Base-by-base conservation (phyloP, 2,329 filamentous ascomycete genomes). In the Samsoniella hepiali region DNA sequence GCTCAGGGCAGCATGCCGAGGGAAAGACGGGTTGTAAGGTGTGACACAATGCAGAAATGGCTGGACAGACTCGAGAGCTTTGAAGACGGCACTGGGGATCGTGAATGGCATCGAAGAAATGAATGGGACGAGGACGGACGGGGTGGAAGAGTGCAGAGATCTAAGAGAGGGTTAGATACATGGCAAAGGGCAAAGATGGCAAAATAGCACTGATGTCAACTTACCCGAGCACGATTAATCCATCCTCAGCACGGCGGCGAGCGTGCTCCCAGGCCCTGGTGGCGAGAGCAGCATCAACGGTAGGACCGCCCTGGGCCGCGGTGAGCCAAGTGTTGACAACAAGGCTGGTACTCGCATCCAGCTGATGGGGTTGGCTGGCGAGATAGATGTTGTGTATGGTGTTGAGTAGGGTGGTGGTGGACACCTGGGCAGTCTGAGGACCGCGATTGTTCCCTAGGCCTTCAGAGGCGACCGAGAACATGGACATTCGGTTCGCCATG, bases 251-350 rank as follows among this genome's bases (percentile, higher is more conserved):
- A 79, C 95, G 87, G 66, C 95, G 88, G 69, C 94, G 86, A 63
- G 95, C 94, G 81, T 99, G 95, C 78, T 99, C 95, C 94, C 95
- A 99, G 3, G 93, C 93, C 73, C 91, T 87, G 59, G 86, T 82
- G 17, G 91, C 91, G 58, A 99, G 78, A 29, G 90, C 85, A 49
- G 85, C 78, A 76, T 99, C 95, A 49, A 98, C 86, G 8, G 91
- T 93, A 3, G 85, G 82, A 45, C 88, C 86, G 31, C 84, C 79
- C 68, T 90, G 90, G 34, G 86, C 83, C 22, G 91, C 91, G 3
- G 91, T 96, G 60, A 95, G 84, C 93, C 93, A 97, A 63, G 93
- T 97, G 78, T 98, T 98, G 68, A 98, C 92, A 0, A 95, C 93
- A 45, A 98, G 76, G 74, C 92, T 97, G 42, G 93, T 95, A 68